Evolutionary conservation across 208 protist genomes (phyloP).

Genomic region (Phytomonas serpens): DNA sequence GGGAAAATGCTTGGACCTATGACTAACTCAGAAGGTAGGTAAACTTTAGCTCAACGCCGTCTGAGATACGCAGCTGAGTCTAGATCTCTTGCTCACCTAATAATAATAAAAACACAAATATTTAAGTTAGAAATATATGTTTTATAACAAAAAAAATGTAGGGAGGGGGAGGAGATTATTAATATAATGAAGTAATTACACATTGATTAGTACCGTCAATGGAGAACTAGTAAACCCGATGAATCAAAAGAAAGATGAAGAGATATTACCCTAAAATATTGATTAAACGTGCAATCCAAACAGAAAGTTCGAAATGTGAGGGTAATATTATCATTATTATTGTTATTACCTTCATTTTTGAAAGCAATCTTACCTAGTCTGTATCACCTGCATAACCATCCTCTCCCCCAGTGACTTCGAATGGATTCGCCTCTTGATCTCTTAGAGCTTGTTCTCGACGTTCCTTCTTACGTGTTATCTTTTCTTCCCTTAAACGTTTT

Average conservation of each 20-base stretch:
- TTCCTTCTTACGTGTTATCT: constrained; percentile 50
- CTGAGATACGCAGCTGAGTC: not conserved
- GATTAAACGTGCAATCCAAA: not conserved
- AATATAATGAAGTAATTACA: not conserved
- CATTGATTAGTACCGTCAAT: not conserved
- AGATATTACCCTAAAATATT: not conserved
- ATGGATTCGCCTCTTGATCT: constrained; percentile 58
- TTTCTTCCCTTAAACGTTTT: constrained; percentile 34
- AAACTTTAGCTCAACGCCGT: not conserved
- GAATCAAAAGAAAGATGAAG: not conserved
- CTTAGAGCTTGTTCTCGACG: constrained; percentile 48
- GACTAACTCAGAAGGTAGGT: not conserved
- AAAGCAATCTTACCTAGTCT: constrained; percentile 17
- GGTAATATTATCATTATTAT: constrained; percentile 12
- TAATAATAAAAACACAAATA: not conserved
- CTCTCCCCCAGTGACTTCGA: constrained; percentile 56
- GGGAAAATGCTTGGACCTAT: not conserved
- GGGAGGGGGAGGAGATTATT: not conserved
- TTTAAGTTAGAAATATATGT: not conserved
- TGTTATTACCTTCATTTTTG: constrained; percentile 12
- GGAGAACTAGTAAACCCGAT: not conserved
- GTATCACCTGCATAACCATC: constrained; percentile 48
- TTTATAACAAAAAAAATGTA: not conserved
- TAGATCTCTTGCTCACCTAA: not conserved
- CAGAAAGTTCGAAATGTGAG: not conserved